Conservation (phyloP, 805 yeast genomes). For the Ogataea sp. region DNA sequence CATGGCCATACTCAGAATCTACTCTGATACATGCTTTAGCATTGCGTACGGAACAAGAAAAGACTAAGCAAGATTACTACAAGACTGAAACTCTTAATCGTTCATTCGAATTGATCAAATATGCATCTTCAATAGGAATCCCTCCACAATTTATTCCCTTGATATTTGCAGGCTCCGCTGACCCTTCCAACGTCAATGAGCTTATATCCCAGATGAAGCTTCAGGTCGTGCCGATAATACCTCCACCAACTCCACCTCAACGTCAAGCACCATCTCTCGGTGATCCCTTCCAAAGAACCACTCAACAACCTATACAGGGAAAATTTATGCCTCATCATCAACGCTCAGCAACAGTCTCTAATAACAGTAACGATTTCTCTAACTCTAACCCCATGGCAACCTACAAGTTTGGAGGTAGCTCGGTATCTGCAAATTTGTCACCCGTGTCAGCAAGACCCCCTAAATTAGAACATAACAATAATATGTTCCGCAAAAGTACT, state of each 20-base stretch:
- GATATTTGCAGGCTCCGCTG: constrained; percentile 30
- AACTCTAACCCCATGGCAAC: constrained; percentile 15
- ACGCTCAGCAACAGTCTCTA: constrained; percentile 9
- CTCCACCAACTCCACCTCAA: constrained; percentile 2
- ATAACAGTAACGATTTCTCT: neutral
- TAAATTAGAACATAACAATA: neutral
- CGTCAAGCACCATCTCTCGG: too few species aligned
- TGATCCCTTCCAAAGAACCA: too few species aligned
- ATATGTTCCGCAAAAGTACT: constrained; percentile 8
- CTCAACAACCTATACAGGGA: too few species aligned
- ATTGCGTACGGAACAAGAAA: constrained; percentile 65
- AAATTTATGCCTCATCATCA: constrained; percentile 3
- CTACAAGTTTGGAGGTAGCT: constrained; percentile 24
- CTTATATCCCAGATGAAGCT: neutral
- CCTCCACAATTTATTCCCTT: constrained; percentile 59
- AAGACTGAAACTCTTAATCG: constrained; percentile 53
- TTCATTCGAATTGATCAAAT: constrained; percentile 52
- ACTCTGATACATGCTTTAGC: constrained; percentile 51
- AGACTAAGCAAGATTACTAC: constrained; percentile 73
- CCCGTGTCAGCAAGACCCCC: constrained; percentile 6
- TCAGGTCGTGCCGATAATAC: neutral
- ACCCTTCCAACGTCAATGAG: neutral
- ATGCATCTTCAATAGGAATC: constrained; percentile 52
- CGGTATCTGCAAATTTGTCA: constrained; percentile 10
- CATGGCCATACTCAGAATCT: constrained; percentile 50